Evolutionary conservation across 2,329 filamentous ascomycete species (phyloP), one percentile per base, ranked within the genome.

Genomic region (Ophioceras dolichostomum): DNA sequence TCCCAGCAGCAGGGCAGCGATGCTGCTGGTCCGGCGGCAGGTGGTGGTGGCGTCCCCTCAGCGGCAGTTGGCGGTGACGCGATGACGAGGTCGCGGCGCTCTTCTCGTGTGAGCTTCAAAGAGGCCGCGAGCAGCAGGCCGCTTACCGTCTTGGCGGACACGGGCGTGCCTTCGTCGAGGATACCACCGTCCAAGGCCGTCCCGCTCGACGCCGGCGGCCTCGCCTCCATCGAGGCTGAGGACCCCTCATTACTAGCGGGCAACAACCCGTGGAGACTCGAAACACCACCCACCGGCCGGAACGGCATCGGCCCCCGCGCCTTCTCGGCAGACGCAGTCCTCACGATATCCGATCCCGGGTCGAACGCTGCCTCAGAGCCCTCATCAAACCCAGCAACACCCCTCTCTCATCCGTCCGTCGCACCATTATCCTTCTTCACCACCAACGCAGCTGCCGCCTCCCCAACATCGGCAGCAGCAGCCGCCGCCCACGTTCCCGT

Each of bases 1-100:
- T n/a, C n/a, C 16, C 54, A 58, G 1, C 58, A 72, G 30, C 77
- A 81, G 50, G 68, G 67, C 45, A 61, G 51, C 34, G 40, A 10
- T 20, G 24, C 26, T 29, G 16, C 27, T 28, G 12, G 18, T 10
- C 12, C 32, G 12, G 24, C 22, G 20, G n/a, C 10, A 14, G 18
- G 13, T 34, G 19, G 12, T 26, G 32, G 21, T 9, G n/a, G n/a
- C n/a, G n/a, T n/a, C n/a, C n/a, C n/a, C n/a, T 12, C 33, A 16
- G 35, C 22, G 39, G 41, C 4, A 43, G 43, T 13, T 49, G 49
- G 32, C 43, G 39, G 37, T 45, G 40, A 43, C 38, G 28, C 44
- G 16, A 31, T n/a, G n/a, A n/a, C 44, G 31, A 39, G 46, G 31
- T 70, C 70, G 5, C 62, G 67, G 16, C 57, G 54, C 30, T 51